Conservation (phyloP, 106 monocot genomes). For the Cymbidium sinense region DNA sequence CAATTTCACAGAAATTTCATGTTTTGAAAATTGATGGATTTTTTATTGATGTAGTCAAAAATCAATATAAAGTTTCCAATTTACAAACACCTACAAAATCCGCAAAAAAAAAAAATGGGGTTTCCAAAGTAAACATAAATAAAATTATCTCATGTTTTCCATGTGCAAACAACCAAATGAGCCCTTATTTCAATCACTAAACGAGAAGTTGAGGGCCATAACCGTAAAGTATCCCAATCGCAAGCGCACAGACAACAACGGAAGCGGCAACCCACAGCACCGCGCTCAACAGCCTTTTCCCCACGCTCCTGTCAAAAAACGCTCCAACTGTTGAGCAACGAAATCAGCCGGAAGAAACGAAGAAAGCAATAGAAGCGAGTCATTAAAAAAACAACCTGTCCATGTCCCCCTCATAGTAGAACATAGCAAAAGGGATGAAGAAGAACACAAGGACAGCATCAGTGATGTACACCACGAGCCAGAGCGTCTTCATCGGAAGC, state of each 20-base stretch:
- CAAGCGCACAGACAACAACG: conserved; percentile 65
- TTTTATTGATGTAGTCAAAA: not conserved
- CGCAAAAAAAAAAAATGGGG: no score
- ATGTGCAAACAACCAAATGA: not conserved
- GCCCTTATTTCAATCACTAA: not conserved
- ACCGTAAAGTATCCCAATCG: conserved; percentile 88
- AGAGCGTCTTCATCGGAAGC: conserved; percentile 91
- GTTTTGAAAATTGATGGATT: not conserved
- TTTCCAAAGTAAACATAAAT: no score
- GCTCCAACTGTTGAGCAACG: not conserved
- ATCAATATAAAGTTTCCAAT: no score
- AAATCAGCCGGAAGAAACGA: not conserved
- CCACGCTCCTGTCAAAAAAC: conserved; percentile 45
- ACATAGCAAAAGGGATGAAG: conserved; percentile 93
- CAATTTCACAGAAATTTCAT: not conserved
- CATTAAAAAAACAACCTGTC: conserved; percentile 46
- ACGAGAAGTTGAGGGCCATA: not conserved
- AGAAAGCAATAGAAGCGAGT: not conserved
- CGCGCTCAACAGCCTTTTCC: conserved; percentile 71
- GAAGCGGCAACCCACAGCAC: conserved; percentile 60
- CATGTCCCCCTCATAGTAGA: conserved; percentile 98
- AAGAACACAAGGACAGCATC: conserved; percentile 89
- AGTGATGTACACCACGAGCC: conserved; percentile 76
- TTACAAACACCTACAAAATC: no score
- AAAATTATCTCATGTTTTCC: no score